phyloP scores from a whole-genome alignment of 106 monocot genomes.

The Dactylorhiza incarnata region DNA sequence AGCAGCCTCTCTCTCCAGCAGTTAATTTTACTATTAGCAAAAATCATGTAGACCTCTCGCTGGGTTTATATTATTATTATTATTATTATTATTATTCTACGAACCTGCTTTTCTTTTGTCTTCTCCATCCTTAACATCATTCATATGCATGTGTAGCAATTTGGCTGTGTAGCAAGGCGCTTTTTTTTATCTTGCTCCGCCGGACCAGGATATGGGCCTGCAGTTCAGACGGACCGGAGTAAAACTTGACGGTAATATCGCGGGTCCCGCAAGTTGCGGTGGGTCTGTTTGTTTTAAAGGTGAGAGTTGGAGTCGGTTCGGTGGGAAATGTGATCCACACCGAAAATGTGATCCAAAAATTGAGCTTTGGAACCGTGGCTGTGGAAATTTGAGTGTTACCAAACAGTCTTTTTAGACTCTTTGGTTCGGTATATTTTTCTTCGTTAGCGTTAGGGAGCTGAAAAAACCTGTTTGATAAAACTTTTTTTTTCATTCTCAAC shows the following conservation, averaged over 20 bases:
- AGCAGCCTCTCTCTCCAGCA: conserved; percentile 27
- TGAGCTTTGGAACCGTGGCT: no score
- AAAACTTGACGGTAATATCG: background rate
- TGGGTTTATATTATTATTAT: background rate
- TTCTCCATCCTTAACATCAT: background rate
- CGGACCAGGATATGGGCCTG: conserved; percentile 3
- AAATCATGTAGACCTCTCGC: conserved; percentile 5
- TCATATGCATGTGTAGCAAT: conserved; percentile 16
- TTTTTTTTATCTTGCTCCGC: background rate
- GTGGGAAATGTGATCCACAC: no score
- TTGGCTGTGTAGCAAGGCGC: background rate
- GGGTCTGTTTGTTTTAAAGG: background rate
- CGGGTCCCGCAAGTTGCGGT: background rate
- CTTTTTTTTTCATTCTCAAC: no score
- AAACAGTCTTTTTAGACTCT: no score
- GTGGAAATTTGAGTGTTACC: no score
- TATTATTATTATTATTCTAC: background rate
- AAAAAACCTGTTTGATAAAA: no score
- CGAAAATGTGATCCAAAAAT: no score
- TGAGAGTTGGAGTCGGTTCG: no score
- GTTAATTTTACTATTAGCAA: conserved; percentile 10
- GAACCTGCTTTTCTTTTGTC: background rate
- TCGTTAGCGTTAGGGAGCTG: no score
- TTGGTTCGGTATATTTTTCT: no score
- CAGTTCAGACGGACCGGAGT: background rate